A percentile compares a stretch with the other conserved stretches of the same genome.
Conservation (phyloP, 257 asterid genomes). For the Avicennia marina region DNA sequence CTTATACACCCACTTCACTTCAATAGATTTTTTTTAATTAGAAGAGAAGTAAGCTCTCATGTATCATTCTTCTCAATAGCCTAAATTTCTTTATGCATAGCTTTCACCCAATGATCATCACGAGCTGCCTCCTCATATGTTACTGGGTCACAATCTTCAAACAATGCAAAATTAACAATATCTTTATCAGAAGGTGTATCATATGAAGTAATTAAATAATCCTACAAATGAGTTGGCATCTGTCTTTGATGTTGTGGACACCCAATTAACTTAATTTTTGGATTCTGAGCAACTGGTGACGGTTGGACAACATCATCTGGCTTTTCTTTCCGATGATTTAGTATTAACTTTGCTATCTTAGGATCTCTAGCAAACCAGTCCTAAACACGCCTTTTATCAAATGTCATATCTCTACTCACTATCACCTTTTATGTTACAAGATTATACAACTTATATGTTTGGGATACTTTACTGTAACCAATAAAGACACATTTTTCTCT, state of each 20-base stretch:
- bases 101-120: not conserved
- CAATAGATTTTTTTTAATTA: not conserved
- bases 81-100: not conserved
- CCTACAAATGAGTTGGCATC: not conserved
- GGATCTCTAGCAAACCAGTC: not conserved
- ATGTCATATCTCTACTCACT: not conserved
- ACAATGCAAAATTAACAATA: not conserved
- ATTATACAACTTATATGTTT: conserved; percentile 1
- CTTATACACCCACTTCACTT: not conserved
- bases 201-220: not conserved
- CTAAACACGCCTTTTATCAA: not conserved
- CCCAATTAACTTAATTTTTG: not conserved
- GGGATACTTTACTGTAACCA: too few species aligned
- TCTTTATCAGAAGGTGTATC: not conserved
- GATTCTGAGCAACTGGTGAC: not conserved
- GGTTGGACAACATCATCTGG: not conserved
- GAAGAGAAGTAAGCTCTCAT: not conserved
- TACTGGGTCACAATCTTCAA: not conserved
- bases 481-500: not conserved
- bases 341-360: too few species aligned
- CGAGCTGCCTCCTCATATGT: not conserved
- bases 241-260: not conserved
- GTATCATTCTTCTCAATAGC: not conserved
- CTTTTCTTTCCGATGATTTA: too few species aligned
- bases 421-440: not conserved